Percentiles rank a stretch among this genome's conserved stretches.
These are phyloP conservation scores for Pythium folliculosum DNA, from an alignment of 352 stramenopile genomes.

Conservation along the genomic window DNA sequence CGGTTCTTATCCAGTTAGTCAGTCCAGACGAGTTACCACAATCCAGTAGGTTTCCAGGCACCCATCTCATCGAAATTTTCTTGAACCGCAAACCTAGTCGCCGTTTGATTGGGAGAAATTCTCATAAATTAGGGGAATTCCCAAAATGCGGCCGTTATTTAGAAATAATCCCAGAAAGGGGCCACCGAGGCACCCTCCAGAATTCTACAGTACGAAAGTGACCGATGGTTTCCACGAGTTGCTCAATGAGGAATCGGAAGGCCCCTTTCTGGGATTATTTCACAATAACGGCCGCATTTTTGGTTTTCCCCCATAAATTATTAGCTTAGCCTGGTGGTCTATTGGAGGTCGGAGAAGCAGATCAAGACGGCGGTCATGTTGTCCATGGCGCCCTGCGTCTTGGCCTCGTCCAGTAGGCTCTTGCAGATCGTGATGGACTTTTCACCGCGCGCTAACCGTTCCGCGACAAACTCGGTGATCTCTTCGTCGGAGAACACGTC, in stretches of 20 bases:
- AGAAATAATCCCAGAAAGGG: neutral
- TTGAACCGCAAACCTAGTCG: neutral
- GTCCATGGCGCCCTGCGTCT: conserved; percentile 68
- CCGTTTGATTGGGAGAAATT: no score
- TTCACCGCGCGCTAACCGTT: conserved; percentile 46
- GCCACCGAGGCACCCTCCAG: no score
- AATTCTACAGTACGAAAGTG: no score
- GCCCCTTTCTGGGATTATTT: neutral
- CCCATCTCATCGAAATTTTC: neutral
- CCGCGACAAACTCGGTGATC: conserved; percentile 61
- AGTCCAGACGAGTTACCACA: neutral
- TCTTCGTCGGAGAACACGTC: conserved; percentile 77
- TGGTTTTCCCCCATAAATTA: conserved; percentile 33
- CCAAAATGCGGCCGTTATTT: neutral
- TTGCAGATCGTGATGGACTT: conserved; percentile 61
- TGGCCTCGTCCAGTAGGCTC: conserved; percentile 67
- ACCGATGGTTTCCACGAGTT: neutral
- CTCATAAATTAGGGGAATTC: neutral
- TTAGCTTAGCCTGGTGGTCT: conserved; percentile 25
- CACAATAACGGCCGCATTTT: neutral
- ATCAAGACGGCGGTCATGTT: conserved; percentile 86
- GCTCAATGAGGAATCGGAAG: neutral
- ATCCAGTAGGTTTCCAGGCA: neutral
- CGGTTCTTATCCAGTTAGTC: neutral
- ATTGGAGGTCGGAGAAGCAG: conserved; percentile 45